Evolutionary conservation across 2,329 filamentous ascomycete genomes (phyloP).

Genomic region (Penicillium polonicum): DNA sequence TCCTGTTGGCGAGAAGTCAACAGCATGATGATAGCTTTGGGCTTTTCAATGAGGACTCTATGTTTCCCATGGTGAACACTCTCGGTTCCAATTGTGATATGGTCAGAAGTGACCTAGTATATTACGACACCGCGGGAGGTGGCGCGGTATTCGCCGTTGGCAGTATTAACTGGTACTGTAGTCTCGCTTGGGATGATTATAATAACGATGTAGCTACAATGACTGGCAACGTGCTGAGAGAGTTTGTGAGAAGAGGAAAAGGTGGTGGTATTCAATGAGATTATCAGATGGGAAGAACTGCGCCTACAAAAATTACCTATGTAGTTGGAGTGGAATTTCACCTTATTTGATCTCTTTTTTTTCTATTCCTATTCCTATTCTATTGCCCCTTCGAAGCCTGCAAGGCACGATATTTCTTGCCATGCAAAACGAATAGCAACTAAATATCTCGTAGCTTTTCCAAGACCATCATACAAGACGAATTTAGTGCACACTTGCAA

Average conservation of each 20-base stretch:
- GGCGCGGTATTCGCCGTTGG: background rate
- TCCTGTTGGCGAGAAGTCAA: slow-evolving; percentile 14
- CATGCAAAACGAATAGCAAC: too few species aligned
- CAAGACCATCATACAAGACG: too few species aligned
- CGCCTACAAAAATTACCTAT: too few species aligned
- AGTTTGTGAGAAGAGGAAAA: background rate
- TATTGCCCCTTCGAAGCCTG: too few species aligned
- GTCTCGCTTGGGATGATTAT: background rate
- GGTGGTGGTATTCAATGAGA: background rate
- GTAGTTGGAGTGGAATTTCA: too few species aligned
- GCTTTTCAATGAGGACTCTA: slow-evolving; percentile 1
- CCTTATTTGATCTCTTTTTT: too few species aligned
- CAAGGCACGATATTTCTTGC: too few species aligned
- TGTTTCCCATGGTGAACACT: slow-evolving; percentile 1
- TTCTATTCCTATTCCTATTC: too few species aligned
- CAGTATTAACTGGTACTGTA: slow-evolving; percentile 1
- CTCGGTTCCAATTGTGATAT: background rate
- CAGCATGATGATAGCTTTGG: background rate
- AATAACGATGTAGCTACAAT: background rate
- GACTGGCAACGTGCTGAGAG: background rate
- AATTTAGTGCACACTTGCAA: too few species aligned
- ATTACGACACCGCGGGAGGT: background rate
- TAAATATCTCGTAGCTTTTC: too few species aligned
- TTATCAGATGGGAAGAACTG: background rate
- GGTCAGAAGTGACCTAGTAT: background rate